Percentiles rank a stretch among this genome's conserved stretches.
These are phyloP conservation scores for Sugiyamaella qingdaonensis DNA, from an alignment of 805 yeast species.

Conservation along the genomic window DNA sequence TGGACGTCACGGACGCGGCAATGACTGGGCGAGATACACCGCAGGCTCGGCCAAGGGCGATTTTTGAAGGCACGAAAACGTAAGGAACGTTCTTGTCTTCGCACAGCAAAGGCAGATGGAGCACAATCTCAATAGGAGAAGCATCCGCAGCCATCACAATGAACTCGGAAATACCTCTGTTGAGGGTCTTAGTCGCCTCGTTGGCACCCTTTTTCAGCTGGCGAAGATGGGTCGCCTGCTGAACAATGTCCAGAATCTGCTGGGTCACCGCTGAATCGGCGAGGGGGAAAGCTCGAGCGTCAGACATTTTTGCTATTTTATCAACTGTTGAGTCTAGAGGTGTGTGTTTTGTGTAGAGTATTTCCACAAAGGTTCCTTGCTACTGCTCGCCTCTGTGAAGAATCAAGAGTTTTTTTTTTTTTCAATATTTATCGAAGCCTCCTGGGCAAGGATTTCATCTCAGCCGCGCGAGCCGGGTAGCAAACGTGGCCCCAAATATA, in stretches of 20 bases:
- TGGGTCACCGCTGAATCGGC: slow-evolving; percentile 95
- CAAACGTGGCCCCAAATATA: slow-evolving; percentile 5
- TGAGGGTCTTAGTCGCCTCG: slow-evolving; percentile 98
- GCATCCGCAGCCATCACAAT: slow-evolving; percentile 99
- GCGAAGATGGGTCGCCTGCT: slow-evolving; percentile 96
- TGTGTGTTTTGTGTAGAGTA: not conserved
- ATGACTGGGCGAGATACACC: slow-evolving; percentile 99
- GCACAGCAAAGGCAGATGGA: slow-evolving; percentile 95
- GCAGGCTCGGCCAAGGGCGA: slow-evolving; percentile 99
- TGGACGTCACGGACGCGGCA: slow-evolving; percentile 96
- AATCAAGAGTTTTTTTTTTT: not conserved
- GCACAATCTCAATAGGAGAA: slow-evolving; percentile 96
- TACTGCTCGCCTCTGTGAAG: slow-evolving; percentile 31
- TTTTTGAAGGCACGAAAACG: slow-evolving; percentile 97
- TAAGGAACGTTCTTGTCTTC: slow-evolving; percentile 99
- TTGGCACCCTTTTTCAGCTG: slow-evolving; percentile 99
- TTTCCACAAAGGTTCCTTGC: slow-evolving; percentile 34
- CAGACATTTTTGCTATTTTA: slow-evolving; percentile 55
- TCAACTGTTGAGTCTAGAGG: not conserved
- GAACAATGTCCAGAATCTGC: slow-evolving; percentile 95
- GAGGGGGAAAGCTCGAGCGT: slow-evolving; percentile 98
- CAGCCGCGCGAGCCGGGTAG: not conserved
- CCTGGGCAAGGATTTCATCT: not conserved
- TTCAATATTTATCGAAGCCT: not conserved
- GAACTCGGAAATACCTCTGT: slow-evolving; percentile 99